Conservation (phyloP, 768 basidiomycete species). For the Holtermanniella nyarrowii region DNA sequence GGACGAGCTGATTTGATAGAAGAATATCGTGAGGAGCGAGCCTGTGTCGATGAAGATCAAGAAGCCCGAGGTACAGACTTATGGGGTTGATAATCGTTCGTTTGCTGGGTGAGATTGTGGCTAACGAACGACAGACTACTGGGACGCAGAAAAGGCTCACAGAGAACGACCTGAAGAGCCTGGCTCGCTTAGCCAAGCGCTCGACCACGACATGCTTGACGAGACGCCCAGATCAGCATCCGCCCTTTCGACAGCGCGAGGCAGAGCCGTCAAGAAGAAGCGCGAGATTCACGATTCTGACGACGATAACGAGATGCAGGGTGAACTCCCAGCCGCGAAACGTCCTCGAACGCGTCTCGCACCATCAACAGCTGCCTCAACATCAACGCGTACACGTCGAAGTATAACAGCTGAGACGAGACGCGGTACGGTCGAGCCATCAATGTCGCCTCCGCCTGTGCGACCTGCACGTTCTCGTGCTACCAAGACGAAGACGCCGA, state of each 20-base stretch:
- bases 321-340: not conserved
- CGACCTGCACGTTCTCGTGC: not conserved
- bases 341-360: not conserved
- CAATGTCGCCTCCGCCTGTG: not conserved
- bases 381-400: not conserved
- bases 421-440: no score
- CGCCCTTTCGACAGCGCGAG: not conserved
- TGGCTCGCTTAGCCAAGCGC: constrained; percentile 3
- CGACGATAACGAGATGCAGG: not conserved
- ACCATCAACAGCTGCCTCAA: not conserved
- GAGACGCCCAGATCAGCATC: not conserved
- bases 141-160: no score
- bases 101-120: not conserved
- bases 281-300: constrained; percentile 2
- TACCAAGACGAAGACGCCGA: not conserved
- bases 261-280: constrained; percentile 4
- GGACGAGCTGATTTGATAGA: constrained; percentile 9
- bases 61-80: constrained; percentile 26
- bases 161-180: not conserved
- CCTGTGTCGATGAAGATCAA: constrained; percentile 24
- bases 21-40: constrained; percentile 20
- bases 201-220: not conserved
- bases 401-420: not conserved
- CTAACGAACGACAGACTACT: constrained; percentile 23
- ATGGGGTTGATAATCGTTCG: constrained; percentile 3